Conservation (phyloP, 768 basidiomycete genomes). For the Amanita fuliginea region DNA sequence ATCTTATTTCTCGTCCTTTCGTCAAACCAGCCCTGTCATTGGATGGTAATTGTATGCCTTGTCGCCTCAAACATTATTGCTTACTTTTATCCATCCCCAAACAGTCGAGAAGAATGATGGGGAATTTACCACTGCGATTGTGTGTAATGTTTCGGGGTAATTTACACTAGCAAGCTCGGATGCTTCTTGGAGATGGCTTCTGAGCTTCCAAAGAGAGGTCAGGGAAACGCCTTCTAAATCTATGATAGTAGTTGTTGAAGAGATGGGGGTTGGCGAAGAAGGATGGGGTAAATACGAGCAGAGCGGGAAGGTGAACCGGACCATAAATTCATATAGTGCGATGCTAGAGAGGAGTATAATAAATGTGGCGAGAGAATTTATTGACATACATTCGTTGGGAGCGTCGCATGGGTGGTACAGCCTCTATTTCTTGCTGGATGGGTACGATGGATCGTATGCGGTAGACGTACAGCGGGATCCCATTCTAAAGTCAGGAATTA, state of each 20-base stretch:
- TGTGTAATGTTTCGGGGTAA: slow-evolving; percentile 69
- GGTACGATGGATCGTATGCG: slow-evolving; percentile 50
- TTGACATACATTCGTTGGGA: slow-evolving; percentile 61
- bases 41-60: neutral
- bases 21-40: slow-evolving; percentile 61
- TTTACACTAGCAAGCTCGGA: slow-evolving; percentile 65
- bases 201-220: slow-evolving; percentile 55
- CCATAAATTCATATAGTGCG: slow-evolving; percentile 57
- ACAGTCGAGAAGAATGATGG: slow-evolving; percentile 76
- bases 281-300: slow-evolving; percentile 51
- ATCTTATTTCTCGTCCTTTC: slow-evolving; percentile 71
- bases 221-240: slow-evolving; percentile 60
- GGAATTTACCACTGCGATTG: slow-evolving; percentile 64
- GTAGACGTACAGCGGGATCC: slow-evolving; percentile 70
- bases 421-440: slow-evolving; percentile 49
- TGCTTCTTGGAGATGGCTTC: slow-evolving; percentile 66
- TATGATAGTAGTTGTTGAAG: slow-evolving; percentile 56
- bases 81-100: slow-evolving; percentile 77
- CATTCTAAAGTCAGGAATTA: slow-evolving; percentile 29
- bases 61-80: slow-evolving; percentile 1
- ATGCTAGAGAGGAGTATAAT: slow-evolving; percentile 28
- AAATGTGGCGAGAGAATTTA: neutral
- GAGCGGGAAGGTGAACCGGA: slow-evolving; percentile 50
- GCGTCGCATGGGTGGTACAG: slow-evolving; percentile 39
- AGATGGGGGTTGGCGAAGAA: slow-evolving; percentile 39